A percentile compares a stretch with the other conserved stretches of the same genome.
Evolutionary conservation across 2,329 filamentous ascomycete genomes (phyloP).

Genomic region (Byssothecium circinans): DNA sequence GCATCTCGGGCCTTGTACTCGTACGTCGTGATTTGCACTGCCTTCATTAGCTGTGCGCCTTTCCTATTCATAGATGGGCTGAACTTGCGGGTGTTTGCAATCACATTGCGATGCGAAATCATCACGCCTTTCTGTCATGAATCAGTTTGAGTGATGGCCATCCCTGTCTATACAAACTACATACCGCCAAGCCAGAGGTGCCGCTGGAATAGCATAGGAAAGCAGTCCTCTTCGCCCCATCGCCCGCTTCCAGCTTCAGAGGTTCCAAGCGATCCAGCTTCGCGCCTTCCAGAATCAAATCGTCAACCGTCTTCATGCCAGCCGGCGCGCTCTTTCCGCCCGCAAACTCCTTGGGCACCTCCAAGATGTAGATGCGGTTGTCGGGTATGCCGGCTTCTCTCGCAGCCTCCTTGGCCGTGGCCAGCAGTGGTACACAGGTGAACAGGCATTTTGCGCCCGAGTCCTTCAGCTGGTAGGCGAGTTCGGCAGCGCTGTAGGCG

Average conservation of each 20-base stretch:
- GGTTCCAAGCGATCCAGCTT: slow-evolving; percentile 57
- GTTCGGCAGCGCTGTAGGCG: slow-evolving; percentile 68
- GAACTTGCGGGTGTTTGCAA: slow-evolving; percentile 63
- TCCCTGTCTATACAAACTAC: not conserved
- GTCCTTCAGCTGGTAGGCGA: slow-evolving; percentile 71
- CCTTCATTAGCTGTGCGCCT: slow-evolving; percentile 4
- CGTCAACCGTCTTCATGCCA: slow-evolving; percentile 65
- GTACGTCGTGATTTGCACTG: slow-evolving; percentile 60
- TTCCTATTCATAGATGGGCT: not conserved
- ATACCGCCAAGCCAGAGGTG: slow-evolving; percentile 74
- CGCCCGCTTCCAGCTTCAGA: slow-evolving; percentile 64
- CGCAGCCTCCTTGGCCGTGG: slow-evolving; percentile 66
- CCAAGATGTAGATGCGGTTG: slow-evolving; percentile 68
- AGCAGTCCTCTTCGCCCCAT: slow-evolving; percentile 68
- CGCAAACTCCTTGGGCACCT: slow-evolving; percentile 61
- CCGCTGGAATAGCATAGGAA: slow-evolving; percentile 81
- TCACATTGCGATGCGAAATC: slow-evolving; percentile 79
- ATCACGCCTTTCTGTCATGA: slow-evolving; percentile 72
- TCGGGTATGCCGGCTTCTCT: slow-evolving; percentile 64
- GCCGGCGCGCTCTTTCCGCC: slow-evolving; percentile 50
- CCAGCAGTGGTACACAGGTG: slow-evolving; percentile 68
- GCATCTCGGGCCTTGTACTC: slow-evolving; percentile 52
- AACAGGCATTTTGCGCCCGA: slow-evolving; percentile 71
- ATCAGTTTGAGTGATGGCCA: slow-evolving; percentile 15
- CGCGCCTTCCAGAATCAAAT: slow-evolving; percentile 65